Percentiles rank a stretch among this genome's conserved stretches.
phyloP scores from a whole-genome alignment of 2,329 filamentous ascomycete species.

The Monilinia fructicola region DNA sequence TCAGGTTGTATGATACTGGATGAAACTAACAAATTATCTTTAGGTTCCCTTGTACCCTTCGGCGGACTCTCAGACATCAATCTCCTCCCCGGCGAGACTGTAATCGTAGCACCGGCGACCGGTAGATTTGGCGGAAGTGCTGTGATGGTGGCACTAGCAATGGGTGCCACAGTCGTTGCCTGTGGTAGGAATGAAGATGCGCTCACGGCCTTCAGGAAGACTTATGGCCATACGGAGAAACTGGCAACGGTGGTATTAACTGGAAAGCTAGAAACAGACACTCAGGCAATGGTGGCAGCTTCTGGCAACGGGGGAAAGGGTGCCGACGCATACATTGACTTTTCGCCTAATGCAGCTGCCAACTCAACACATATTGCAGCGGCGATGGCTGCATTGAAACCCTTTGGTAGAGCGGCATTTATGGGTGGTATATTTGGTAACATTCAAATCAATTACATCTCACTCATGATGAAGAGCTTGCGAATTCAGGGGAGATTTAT shows the following conservation, averaged over 20 bases:
- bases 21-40: neutral
- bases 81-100: slow-evolving; percentile 47
- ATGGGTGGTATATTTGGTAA: slow-evolving; percentile 27
- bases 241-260: slow-evolving; percentile 21
- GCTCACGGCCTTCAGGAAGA: slow-evolving; percentile 33
- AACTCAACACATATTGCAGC: slow-evolving; percentile 23
- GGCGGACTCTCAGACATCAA: slow-evolving; percentile 48
- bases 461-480: slow-evolving; percentile 25
- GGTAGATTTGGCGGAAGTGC: slow-evolving; percentile 48
- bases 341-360: slow-evolving; percentile 25
- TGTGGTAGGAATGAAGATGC: slow-evolving; percentile 46
- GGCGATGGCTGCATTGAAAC: slow-evolving; percentile 23
- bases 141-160: slow-evolving; percentile 47
- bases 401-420: slow-evolving; percentile 19
- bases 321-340: slow-evolving; percentile 27
- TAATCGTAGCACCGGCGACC: slow-evolving; percentile 49
- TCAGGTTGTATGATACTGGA: neutral
- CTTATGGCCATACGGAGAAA: neutral
- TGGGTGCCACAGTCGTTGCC: slow-evolving; percentile 52
- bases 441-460: slow-evolving; percentile 22
- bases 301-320: slow-evolving; percentile 22
- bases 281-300: slow-evolving; percentile 10
- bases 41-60: slow-evolving; percentile 43
- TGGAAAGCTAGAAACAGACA: slow-evolving; percentile 20
- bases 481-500: slow-evolving; percentile 24